A percentile compares a stretch with the other conserved stretches of the same genome.
Evolutionary conservation across 768 basidiomycete genomes (phyloP).

Genomic region (Boletellus emodensis): DNA sequence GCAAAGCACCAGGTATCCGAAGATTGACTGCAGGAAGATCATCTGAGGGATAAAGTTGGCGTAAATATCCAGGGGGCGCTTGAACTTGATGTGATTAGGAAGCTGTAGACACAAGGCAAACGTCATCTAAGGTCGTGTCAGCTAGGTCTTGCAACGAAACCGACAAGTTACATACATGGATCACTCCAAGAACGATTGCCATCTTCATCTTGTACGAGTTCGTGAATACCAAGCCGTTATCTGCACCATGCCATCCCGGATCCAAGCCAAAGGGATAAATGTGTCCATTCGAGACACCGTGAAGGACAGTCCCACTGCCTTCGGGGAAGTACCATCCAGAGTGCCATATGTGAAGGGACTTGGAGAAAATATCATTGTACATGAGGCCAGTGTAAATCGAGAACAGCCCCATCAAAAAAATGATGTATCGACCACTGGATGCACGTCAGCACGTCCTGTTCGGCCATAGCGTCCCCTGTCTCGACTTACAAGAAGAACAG

Average conservation of each 20-base stretch:
- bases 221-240: slow-evolving; percentile 87
- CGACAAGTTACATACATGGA: slow-evolving; percentile 62
- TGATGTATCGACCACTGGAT: slow-evolving; percentile 92
- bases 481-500: slow-evolving; percentile 87
- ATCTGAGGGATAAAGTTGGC: slow-evolving; percentile 97
- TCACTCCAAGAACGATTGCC: slow-evolving; percentile 93
- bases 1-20: slow-evolving; percentile 91
- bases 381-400: slow-evolving; percentile 95
- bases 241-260: slow-evolving; percentile 91
- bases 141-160: slow-evolving; percentile 2
- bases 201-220: slow-evolving; percentile 99
- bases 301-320: slow-evolving; percentile 37
- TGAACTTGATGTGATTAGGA: slow-evolving; percentile 93
- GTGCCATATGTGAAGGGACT: slow-evolving; percentile 78
- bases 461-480: neutral
- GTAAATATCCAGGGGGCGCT: slow-evolving; percentile 79
- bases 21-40: slow-evolving; percentile 96
- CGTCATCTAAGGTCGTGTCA: slow-evolving; percentile 71
- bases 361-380: slow-evolving; percentile 99
- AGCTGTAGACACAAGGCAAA: slow-evolving; percentile 96
- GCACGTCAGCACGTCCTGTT: slow-evolving; percentile 16
- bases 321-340: slow-evolving; percentile 84
- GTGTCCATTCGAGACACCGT: slow-evolving; percentile 55
- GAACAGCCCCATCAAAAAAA: slow-evolving; percentile 96
- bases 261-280: slow-evolving; percentile 95